Evolutionary conservation across 257 asterid genomes (phyloP).

Genomic region (Ophiorrhiza pumila): DNA sequence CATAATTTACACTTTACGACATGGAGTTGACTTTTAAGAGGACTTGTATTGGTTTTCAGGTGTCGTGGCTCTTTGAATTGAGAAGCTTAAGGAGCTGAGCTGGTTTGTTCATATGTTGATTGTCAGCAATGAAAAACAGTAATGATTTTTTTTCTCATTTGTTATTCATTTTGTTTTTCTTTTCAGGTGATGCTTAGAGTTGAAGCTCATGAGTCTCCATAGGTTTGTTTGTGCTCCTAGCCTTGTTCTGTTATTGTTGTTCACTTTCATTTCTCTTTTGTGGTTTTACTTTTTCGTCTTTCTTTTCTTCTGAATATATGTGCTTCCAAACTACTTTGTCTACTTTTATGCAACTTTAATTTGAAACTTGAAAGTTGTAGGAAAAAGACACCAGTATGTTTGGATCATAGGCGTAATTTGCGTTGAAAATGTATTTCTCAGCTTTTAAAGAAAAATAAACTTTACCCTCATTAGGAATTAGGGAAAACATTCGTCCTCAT

Average conservation of each 20-base stretch:
- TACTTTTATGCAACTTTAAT: no score
- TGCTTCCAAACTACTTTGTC: not conserved
- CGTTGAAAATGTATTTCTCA: no score
- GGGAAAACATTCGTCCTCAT: no score
- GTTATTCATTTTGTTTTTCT: not conserved
- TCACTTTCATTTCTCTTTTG: not conserved
- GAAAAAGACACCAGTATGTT: no score
- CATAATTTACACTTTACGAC: not conserved
- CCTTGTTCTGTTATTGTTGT: not conserved
- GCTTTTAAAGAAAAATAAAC: no score
- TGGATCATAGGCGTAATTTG: no score
- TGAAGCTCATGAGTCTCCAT: not conserved
- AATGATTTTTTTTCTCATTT: conserved; percentile 1
- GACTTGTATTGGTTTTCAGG: conserved; percentile 39
- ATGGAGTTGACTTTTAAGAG: conserved; percentile 14
- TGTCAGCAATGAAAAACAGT: not conserved
- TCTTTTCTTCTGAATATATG: not conserved
- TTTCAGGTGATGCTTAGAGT: conserved; percentile 18
- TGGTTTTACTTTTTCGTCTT: not conserved
- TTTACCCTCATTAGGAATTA: no score
- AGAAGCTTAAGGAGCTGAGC: conserved; percentile 33
- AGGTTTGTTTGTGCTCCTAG: not conserved
- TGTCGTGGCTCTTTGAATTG: conserved; percentile 98
- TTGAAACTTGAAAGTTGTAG: no score
- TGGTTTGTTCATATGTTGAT: conserved; percentile 30